phyloP scores from a whole-genome alignment of 495 filamentous ascomycete genomes.

The Lindgomyces ingoldianus region DNA sequence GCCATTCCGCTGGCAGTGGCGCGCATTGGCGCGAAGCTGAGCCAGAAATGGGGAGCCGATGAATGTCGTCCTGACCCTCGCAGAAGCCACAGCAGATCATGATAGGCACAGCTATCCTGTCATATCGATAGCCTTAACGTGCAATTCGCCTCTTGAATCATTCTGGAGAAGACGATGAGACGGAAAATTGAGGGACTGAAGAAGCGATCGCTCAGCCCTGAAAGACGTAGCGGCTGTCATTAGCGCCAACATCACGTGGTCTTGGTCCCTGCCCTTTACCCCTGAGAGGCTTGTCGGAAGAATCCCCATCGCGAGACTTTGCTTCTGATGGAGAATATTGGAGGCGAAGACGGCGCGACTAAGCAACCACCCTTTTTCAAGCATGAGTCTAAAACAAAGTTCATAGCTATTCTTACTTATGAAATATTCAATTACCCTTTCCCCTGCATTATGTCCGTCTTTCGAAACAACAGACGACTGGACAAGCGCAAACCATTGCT shows the following conservation, averaged over 20 bases:
- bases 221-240: neutral
- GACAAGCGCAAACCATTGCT: neutral
- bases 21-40: neutral
- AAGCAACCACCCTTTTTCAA: neutral
- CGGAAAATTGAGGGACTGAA: constrained; percentile 4
- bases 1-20: neutral
- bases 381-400: neutral
- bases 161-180: constrained; percentile 2
- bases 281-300: constrained; percentile 8
- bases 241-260: constrained; percentile 25
- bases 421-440: neutral
- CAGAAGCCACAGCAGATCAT: neutral
- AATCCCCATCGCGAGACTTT: neutral
- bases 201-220: constrained; percentile 7
- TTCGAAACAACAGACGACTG: neutral
- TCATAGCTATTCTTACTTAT: neutral
- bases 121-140: neutral
- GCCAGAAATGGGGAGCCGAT: neutral
- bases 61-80: constrained; percentile 18
- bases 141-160: constrained; percentile 1
- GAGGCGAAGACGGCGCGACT: neutral
- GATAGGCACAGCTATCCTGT: neutral
- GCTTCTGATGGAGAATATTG: neutral
- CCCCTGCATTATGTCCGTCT: neutral
- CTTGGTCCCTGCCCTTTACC: neutral